phyloP scores from a whole-genome alignment of 345 rosid species.

The Euphorbia peplus region DNA sequence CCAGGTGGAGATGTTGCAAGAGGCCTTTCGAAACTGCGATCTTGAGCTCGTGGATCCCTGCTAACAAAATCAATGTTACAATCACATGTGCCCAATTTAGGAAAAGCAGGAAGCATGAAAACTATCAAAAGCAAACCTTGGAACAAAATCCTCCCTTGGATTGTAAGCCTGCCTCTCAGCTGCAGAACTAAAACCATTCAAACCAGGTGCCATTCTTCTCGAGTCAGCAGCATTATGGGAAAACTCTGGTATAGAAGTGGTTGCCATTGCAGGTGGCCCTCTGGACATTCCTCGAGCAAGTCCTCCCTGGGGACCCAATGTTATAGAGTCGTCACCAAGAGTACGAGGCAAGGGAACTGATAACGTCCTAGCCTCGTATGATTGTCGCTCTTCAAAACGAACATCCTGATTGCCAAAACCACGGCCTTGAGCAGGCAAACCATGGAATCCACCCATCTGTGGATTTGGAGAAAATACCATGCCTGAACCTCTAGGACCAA shows the following conservation, averaged over 20 bases:
- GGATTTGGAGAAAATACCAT: constrained; percentile 62
- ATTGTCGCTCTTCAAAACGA: constrained; percentile 68
- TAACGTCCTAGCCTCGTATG: constrained; percentile 64
- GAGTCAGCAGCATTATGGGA: constrained; percentile 49
- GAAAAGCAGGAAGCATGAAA: constrained; percentile 42
- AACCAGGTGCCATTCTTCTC: constrained; percentile 50
- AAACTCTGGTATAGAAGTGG: constrained; percentile 41
- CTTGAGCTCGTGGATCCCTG: constrained; percentile 46
- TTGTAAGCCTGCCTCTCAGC: constrained; percentile 38
- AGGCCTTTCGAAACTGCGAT: constrained; percentile 51
- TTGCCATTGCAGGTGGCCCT: constrained; percentile 44
- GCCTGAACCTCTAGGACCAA: constrained; percentile 60
- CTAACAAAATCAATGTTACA: constrained; percentile 40
- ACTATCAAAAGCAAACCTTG: constrained; percentile 54
- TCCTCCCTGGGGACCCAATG: constrained; percentile 96
- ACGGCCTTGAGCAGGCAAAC: constrained; percentile 57
- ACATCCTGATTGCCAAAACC: constrained; percentile 67
- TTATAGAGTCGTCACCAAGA: constrained; percentile 67
- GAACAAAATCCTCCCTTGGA: constrained; percentile 45
- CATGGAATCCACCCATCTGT: constrained; percentile 71
- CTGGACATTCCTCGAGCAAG: constrained; percentile 94
- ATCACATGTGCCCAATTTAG: constrained; percentile 49
- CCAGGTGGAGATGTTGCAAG: constrained; percentile 43
- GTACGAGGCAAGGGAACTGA: constrained; percentile 74
- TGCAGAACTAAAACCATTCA: constrained; percentile 52